Conservation (phyloP, 2,329 filamentous ascomycete genomes). For the Cordyceps sp. region DNA sequence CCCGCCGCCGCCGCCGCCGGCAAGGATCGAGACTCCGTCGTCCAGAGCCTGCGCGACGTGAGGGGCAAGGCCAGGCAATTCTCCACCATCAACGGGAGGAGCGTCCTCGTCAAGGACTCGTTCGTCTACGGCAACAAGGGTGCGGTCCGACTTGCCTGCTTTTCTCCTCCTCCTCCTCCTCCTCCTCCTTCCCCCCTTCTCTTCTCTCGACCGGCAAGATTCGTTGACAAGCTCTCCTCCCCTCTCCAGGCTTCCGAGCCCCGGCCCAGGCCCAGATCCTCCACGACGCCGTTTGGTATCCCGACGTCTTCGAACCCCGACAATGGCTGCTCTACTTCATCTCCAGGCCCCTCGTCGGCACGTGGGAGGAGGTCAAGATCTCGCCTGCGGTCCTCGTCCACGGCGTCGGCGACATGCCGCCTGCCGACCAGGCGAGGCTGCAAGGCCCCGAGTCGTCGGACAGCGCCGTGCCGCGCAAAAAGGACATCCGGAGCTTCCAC, state of each 20-base stretch:
- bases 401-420: constrained; percentile 21
- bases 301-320: constrained; percentile 72
- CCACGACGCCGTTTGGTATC: constrained; percentile 73
- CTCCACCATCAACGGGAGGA: constrained; percentile 80
- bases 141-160: constrained; percentile 12
- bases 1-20: constrained; percentile 27
- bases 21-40: constrained; percentile 45
- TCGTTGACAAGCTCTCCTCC: background rate
- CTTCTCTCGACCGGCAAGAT: too few relatives aligned
- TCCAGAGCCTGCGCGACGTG: constrained; percentile 61
- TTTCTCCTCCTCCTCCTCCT: background rate
- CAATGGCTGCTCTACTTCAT: constrained; percentile 98
- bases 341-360: constrained; percentile 70
- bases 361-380: constrained; percentile 61
- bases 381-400: constrained; percentile 43
- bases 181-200: too few relatives aligned
- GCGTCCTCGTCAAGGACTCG: constrained; percentile 84
- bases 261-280: constrained; percentile 80
- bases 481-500: constrained; percentile 79
- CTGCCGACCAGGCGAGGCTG: constrained; percentile 18
- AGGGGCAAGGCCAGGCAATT: constrained; percentile 91
- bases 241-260: constrained; percentile 64
- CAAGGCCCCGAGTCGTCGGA: constrained; percentile 21
- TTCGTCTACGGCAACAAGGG: constrained; percentile 95
- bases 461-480: constrained; percentile 43